Percentiles rank a stretch among this genome's conserved stretches.
These are phyloP conservation scores for Rhynchospora pubera DNA, from an alignment of 176 grass and related monocot genomes.

Conservation along the genomic window DNA sequence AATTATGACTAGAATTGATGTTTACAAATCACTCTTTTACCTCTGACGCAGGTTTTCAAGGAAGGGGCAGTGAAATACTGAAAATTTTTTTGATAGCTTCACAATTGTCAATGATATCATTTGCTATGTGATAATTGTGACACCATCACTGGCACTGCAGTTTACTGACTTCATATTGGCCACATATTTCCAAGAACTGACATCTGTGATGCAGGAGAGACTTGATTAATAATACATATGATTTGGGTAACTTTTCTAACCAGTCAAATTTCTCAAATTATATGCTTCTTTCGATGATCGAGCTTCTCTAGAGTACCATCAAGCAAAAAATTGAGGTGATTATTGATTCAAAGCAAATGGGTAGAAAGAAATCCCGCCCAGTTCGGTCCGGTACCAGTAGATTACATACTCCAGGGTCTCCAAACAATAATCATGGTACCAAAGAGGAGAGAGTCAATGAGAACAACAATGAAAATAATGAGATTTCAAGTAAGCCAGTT, in stretches of 20 bases:
- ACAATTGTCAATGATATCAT: not conserved
- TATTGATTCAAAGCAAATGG: slow-evolving; percentile 31
- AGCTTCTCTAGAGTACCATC: not conserved
- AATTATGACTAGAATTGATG: not conserved
- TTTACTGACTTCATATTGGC: not conserved
- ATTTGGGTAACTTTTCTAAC: not conserved
- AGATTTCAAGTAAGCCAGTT: slow-evolving; percentile 30
- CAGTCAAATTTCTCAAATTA: not conserved
- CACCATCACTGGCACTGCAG: not conserved
- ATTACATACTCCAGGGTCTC: slow-evolving; percentile 8
- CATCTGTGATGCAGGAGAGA: not conserved
- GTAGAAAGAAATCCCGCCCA: slow-evolving; percentile 61
- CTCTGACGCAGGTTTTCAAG: not conserved
- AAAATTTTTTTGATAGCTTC: not conserved
- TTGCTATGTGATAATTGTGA: not conserved
- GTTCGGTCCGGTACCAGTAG: slow-evolving; percentile 25
- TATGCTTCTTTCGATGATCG: not conserved
- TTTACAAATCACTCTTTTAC: not conserved
- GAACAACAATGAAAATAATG: slow-evolving; percentile 7
- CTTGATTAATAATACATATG: not conserved
- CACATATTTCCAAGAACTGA: not conserved
- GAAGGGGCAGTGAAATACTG: not conserved
- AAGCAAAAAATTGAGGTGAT: not conserved
- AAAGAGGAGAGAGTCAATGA: slow-evolving; percentile 28
- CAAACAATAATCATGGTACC: slow-evolving; percentile 26